Percentiles rank a stretch among this genome's conserved stretches.
These are phyloP conservation scores for Auriscalpium orientale DNA, from an alignment of 768 basidiomycete species.

Conservation along the genomic window DNA sequence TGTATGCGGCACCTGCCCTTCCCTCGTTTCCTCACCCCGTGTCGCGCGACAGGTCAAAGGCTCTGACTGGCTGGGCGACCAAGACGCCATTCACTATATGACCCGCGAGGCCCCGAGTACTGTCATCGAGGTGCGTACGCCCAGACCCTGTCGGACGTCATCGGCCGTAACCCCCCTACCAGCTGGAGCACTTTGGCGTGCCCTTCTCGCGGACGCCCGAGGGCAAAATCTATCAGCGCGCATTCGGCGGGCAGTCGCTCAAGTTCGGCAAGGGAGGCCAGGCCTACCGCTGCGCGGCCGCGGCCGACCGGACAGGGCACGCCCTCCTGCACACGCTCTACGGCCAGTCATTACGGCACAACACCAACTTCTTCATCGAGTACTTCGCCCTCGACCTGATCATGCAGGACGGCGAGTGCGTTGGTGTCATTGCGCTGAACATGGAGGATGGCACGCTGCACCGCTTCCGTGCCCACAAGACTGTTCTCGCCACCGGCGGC, in stretches of 20 bases:
- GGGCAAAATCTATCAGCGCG: slow-evolving; percentile 99
- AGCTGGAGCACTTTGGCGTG: slow-evolving; percentile 98
- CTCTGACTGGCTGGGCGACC: slow-evolving; percentile 99
- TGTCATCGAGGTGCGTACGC: slow-evolving; percentile 70
- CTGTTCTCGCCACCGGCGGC: slow-evolving; percentile 95
- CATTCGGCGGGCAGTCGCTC: slow-evolving; percentile 96
- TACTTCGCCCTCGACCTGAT: slow-evolving; percentile 99
- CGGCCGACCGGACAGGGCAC: slow-evolving; percentile 97
- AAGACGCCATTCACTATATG: slow-evolving; percentile 99
- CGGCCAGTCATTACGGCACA: slow-evolving; percentile 96
- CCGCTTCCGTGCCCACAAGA: slow-evolving; percentile 97
- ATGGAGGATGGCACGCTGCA: slow-evolving; percentile 99
- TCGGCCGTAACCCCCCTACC: slow-evolving; percentile 2
- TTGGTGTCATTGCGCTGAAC: slow-evolving; percentile 97
- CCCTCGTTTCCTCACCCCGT: background rate
- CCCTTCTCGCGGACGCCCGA: slow-evolving; percentile 98
- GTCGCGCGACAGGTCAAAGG: slow-evolving; percentile 78
- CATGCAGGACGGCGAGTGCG: slow-evolving; percentile 98
- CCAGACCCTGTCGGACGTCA: background rate
- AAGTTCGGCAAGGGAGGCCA: slow-evolving; percentile 98
- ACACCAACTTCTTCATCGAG: slow-evolving; percentile 99
- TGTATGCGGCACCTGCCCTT: too few relatives aligned
- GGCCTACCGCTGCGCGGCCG: slow-evolving; percentile 97
- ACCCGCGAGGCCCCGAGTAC: slow-evolving; percentile 92
- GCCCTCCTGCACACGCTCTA: slow-evolving; percentile 98